phyloP scores from a whole-genome alignment of 2,329 filamentous ascomycete species.

The Fusarium odoratissimum region DNA sequence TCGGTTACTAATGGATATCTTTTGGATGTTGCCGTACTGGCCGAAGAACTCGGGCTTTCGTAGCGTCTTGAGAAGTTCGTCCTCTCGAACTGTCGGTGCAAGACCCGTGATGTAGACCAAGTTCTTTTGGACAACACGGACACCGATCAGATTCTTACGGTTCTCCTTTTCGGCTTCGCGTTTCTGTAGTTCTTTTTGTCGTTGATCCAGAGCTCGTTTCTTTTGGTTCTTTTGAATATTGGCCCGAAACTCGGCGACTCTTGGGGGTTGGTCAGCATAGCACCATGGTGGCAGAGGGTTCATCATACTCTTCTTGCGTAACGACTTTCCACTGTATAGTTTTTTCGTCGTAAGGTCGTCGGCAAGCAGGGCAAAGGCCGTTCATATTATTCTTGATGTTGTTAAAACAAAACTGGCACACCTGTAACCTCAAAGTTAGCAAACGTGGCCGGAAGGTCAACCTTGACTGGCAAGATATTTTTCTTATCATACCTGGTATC shows the following conservation, averaged over 20 bases:
- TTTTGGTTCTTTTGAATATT: constrained; percentile 92
- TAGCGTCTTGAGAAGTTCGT: constrained; percentile 89
- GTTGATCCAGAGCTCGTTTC: constrained; percentile 82
- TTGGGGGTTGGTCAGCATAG: constrained; percentile 51
- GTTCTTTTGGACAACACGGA: constrained; percentile 98
- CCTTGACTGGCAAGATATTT: background rate
- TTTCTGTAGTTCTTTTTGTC: constrained; percentile 95
- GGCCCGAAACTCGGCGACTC: constrained; percentile 78
- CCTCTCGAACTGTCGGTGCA: constrained; percentile 90
- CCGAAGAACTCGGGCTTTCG: constrained; percentile 95
- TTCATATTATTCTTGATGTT: constrained; percentile 99
- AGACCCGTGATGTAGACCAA: constrained; percentile 97
- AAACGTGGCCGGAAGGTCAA: constrained; percentile 33
- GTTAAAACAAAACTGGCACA: constrained; percentile 99
- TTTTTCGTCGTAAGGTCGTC: constrained; percentile 94
- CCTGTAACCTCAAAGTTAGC: constrained; percentile 63
- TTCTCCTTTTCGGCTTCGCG: constrained; percentile 95
- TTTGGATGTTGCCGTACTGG: constrained; percentile 97
- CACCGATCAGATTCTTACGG: constrained; percentile 93
- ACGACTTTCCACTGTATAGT: constrained; percentile 98
- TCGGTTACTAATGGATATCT: constrained; percentile 97
- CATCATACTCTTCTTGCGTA: constrained; percentile 88
- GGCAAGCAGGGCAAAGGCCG: constrained; percentile 95
- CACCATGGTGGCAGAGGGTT: background rate
- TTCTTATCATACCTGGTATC: constrained; percentile 84